Conservation (phyloP, 441 rosid species). For the Erysimum pusillum region DNA sequence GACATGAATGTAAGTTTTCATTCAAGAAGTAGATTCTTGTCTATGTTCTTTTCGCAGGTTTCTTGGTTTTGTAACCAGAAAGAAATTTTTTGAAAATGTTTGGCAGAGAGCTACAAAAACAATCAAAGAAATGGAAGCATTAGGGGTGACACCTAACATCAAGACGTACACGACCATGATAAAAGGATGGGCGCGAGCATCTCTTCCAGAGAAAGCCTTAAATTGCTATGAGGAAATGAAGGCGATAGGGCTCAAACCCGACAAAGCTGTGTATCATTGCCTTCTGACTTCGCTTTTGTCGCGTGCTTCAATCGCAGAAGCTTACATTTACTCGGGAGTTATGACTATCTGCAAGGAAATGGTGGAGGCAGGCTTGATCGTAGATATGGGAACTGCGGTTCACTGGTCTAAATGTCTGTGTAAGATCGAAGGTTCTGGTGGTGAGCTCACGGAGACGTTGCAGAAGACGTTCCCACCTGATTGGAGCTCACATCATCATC, state of each 20-base stretch:
- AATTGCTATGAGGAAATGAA: conserved; percentile 87
- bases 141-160: conserved; percentile 80
- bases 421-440: conserved; percentile 88
- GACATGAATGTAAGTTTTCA: conserved; percentile 79
- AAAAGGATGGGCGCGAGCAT: conserved; percentile 95
- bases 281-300: conserved; percentile 85
- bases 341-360: conserved; percentile 76
- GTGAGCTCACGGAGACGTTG: conserved; percentile 85
- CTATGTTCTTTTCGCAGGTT: not conserved
- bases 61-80: conserved; percentile 2
- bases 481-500: conserved; percentile 67
- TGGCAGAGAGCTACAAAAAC: conserved; percentile 80
- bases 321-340: conserved; percentile 67
- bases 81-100: conserved; percentile 15
- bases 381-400: conserved; percentile 96
- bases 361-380: conserved; percentile 74
- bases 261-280: conserved; percentile 92
- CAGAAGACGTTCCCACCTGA: conserved; percentile 98
- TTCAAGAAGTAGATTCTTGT: conserved; percentile 4
- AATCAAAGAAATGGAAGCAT: conserved; percentile 71
- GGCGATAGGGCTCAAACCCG: conserved; percentile 74
- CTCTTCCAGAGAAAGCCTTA: conserved; percentile 92
- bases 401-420: conserved; percentile 87
- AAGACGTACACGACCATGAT: conserved; percentile 92
- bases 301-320: conserved; percentile 85